Evolutionary conservation across 2,329 filamentous ascomycete species (phyloP).

Genomic region (Fusarium transvaalense): DNA sequence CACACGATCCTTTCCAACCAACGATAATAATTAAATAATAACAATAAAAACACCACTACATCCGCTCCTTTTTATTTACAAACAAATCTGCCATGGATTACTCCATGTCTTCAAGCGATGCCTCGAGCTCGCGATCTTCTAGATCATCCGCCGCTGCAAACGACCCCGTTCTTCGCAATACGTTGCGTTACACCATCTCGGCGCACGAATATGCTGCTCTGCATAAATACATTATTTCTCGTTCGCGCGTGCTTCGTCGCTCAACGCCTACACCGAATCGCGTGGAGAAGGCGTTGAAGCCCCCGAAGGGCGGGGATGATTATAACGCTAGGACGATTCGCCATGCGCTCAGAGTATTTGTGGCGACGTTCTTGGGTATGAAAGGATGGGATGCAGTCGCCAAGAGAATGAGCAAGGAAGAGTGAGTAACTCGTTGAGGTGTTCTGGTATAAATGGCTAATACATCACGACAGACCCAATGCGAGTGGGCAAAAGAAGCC

Average conservation of each 20-base stretch:
- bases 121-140: conserved; percentile 39
- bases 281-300: conserved; percentile 60
- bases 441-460: conserved; percentile 8
- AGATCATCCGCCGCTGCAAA: conserved; percentile 36
- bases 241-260: conserved; percentile 69
- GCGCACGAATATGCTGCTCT: conserved; percentile 87
- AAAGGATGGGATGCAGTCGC: conserved; percentile 71
- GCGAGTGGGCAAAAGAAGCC: conserved; percentile 61
- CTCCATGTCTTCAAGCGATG: conserved; percentile 40
- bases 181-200: conserved; percentile 86
- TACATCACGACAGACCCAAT: conserved; percentile 37
- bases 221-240: conserved; percentile 84
- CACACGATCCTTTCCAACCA: conserved; percentile 20
- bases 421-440: conserved; percentile 54
- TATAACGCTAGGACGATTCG: conserved; percentile 78
- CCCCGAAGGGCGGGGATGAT: conserved; percentile 64
- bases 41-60: background rate
- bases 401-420: conserved; percentile 60
- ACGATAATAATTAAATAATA: background rate
- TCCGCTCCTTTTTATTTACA: conserved; percentile 3
- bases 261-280: conserved; percentile 67
- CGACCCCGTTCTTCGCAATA: conserved; percentile 85
- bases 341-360: conserved; percentile 77
- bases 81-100: conserved; percentile 34
- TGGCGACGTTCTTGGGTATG: conserved; percentile 71